Conservation (phyloP, 345 rosid genomes). For the Arabis alpina region DNA sequence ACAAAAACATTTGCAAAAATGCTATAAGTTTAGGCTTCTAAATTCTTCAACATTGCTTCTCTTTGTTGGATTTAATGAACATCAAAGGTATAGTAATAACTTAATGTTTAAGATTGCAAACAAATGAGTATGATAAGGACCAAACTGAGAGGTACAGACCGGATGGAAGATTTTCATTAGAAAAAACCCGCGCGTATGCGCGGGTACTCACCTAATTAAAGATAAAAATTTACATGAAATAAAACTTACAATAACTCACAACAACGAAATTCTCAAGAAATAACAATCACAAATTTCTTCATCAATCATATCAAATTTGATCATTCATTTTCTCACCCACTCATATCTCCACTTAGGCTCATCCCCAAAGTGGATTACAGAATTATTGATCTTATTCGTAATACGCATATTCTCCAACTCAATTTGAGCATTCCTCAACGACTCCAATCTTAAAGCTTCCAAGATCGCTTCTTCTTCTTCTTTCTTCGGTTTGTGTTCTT, state of each 20-base stretch:
- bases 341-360: slow-evolving; percentile 8
- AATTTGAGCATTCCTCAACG: slow-evolving; percentile 8
- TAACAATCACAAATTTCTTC: neutral
- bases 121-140: too few species aligned
- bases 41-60: too few species aligned
- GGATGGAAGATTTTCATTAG: too few species aligned
- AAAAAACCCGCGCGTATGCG: too few species aligned
- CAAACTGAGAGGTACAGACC: too few species aligned
- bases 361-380: slow-evolving; percentile 22
- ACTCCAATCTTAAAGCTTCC: slow-evolving; percentile 6
- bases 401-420: neutral
- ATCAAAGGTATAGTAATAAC: too few species aligned
- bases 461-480: neutral
- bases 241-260: neutral
- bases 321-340: neutral
- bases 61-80: too few species aligned
- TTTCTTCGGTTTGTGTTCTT: neutral
- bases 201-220: too few species aligned
- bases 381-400: slow-evolving; percentile 3
- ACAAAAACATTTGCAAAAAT: too few species aligned
- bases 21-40: too few species aligned
- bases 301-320: neutral
- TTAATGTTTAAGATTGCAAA: too few species aligned
- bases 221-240: neutral
- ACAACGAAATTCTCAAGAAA: neutral